Base-by-base conservation (phyloP, 176 grass and related monocot genomes). In the Aegilops speltoides region DNA sequence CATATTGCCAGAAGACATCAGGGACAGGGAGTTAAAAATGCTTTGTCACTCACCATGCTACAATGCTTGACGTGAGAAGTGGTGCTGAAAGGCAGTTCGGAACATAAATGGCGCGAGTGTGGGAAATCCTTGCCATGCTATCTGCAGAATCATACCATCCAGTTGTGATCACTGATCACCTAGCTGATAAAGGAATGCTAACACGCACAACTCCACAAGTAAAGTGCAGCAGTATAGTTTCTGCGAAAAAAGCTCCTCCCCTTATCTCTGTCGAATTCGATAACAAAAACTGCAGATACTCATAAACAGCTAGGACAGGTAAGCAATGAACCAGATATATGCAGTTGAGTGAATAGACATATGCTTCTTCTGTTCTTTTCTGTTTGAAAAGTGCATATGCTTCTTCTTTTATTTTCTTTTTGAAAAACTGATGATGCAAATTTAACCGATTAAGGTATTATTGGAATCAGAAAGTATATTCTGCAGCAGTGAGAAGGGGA, bases 61-160 rank as follows among this genome's bases (percentile, higher is more conserved):
- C 96, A 98, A 84, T 91, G 76, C 71, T 95, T 89, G 72, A 83
- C 59, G 40, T 98, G 96, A 59, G 89, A 77, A 80, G 96, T 92
- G 24, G 57, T 82, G 78, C 29, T 72, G 86, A 98, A 98, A 29
- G 96, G 88, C 25, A 92, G 91, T 82, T 92, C 91, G 40, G 88
- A 92, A 82, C 96, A 98, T 73, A 26, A 67, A 94, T 98, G 86
- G 3, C 96, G 96, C 20, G 96, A 78, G 81, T 98, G 96, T 33
- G 96, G 90, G 79, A 92, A 98, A 76, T 98, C 96, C 36, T 93
- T 88, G 86, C 96, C 96, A 94, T 59, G 96, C 96, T 41, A 98
- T 17, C 96, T 94, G 86, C 68, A 12, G 36, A 72, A 72, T 0
- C 10, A 40, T 6, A n/a, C 33, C 10, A 70, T 17, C 31, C 34